Base-by-base conservation (phyloP, 495 filamentous ascomycete genomes). In the Sabuloglossum arenarium region DNA sequence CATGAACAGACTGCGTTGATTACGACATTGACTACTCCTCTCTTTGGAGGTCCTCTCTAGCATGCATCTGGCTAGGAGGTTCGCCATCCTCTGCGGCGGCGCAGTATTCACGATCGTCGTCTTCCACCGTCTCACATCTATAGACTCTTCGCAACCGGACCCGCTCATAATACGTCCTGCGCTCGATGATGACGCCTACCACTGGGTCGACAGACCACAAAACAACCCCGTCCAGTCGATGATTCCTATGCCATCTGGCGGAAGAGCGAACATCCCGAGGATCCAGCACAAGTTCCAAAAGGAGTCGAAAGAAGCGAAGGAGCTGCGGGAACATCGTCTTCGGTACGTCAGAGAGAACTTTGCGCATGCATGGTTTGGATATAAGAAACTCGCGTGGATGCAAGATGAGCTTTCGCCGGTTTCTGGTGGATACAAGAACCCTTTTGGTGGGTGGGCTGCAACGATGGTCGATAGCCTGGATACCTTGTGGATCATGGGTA, bases 251-350 rank as follows among this genome's bases (percentile, higher is more conserved):
- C 91, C 91, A 11, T 81, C 79, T 21, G 83, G 79, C 27, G 71
- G 71, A 29, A 71, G 84, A 1, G 81, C 79, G 63, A 25, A 70
- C 0, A 80, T 96, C 21, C 86, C 86, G 1, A 74, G 74, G 60
- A 78, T 98, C 31, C 93, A 98, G 67, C 74, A 78, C 58, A 66
- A 70, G 0, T 87, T 91, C 67, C 66, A 62, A 6, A 71, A 78
- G 56, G 86, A 94, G 62, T 70, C 77, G 0, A 65, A 74, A 0
- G 67, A 71, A 9, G 77, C 74, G 12, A 81, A 78, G 59, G 75
- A 74, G 56, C 74, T 75, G 59, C 81, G 86, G 11, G 63, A 83
- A 59, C 66, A 73, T 55, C 78, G 82, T 46, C 76, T 82, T 57
- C 70, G 73, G n/a, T 69, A 73, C 6, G 73, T 73, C 45, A 65